phyloP scores from a whole-genome alignment of 305 asterid genomes.

The Solanum hybrid region DNA sequence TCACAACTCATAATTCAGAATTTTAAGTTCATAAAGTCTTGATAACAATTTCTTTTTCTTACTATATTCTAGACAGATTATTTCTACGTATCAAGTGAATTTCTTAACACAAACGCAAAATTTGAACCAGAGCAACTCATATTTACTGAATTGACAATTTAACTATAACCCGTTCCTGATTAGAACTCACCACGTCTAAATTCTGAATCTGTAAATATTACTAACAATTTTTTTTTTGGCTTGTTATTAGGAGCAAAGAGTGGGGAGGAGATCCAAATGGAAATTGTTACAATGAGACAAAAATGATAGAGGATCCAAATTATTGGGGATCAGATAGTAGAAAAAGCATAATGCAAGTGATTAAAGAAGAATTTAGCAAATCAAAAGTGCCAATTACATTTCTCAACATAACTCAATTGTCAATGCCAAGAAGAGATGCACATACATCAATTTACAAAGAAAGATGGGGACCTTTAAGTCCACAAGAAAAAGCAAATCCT shows the following conservation, averaged over 20 bases:
- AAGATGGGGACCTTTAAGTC: conserved; percentile 38
- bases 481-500: conserved; percentile 43
- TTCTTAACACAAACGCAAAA: not conserved
- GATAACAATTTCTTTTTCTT: not conserved
- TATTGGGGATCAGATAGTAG: conserved; percentile 50
- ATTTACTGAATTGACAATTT: no score
- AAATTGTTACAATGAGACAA: conserved; percentile 51
- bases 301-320: conserved; percentile 26
- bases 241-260: conserved; percentile 31
- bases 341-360: conserved; percentile 36
- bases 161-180: not conserved
- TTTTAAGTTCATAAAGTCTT: not conserved
- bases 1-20: not conserved
- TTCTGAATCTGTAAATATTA: not conserved
- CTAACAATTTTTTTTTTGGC: not conserved
- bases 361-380: conserved; percentile 26
- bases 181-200: not conserved
- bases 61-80: not conserved
- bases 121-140: not conserved
- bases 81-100: not conserved
- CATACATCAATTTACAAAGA: conserved; percentile 62
- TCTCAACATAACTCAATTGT: conserved; percentile 48
- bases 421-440: conserved; percentile 51
- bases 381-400: conserved; percentile 40
- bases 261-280: conserved; percentile 54